Evolutionary conservation across 805 yeast genomes (phyloP).

Genomic region (Monosporozyma yasuniensis): DNA sequence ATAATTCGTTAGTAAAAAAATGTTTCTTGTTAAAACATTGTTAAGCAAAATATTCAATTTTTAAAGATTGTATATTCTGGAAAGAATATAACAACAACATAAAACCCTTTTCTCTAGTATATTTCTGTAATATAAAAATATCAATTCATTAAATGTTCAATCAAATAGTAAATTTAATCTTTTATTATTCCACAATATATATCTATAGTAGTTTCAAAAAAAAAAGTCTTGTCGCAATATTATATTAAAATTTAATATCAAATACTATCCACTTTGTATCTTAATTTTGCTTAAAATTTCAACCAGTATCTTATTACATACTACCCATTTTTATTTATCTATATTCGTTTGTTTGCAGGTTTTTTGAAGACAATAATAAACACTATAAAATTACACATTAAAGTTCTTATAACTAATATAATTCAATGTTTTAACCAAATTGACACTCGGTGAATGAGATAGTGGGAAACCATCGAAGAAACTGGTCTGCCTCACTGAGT

Average conservation of each 20-base stretch:
- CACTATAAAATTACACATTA: neutral
- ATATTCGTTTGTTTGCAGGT: slow-evolving; percentile 10
- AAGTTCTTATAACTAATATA: neutral
- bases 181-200: neutral
- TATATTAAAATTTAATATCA: no score
- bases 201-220: neutral
- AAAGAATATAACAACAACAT: no score
- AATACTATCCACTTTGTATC: no score
- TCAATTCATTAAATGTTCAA: neutral
- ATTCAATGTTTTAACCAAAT: slow-evolving; percentile 1
- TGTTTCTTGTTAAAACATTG: neutral
- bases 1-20: slow-evolving; percentile 4
- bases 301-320: slow-evolving; percentile 35
- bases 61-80: no score
- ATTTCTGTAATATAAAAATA: neutral
- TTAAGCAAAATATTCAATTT: no score
- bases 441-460: neutral
- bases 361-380: neutral
- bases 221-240: neutral
- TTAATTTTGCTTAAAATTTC: neutral
- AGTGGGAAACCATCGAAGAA: neutral
- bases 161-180: neutral
- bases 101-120: neutral
- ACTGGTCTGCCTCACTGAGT: neutral
- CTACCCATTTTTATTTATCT: slow-evolving; percentile 57